A percentile compares a stretch with the other conserved stretches of the same genome.
These are phyloP conservation scores for Neoboletus subvelutipes DNA, from an alignment of 768 basidiomycete genomes.

Conservation along the genomic window DNA sequence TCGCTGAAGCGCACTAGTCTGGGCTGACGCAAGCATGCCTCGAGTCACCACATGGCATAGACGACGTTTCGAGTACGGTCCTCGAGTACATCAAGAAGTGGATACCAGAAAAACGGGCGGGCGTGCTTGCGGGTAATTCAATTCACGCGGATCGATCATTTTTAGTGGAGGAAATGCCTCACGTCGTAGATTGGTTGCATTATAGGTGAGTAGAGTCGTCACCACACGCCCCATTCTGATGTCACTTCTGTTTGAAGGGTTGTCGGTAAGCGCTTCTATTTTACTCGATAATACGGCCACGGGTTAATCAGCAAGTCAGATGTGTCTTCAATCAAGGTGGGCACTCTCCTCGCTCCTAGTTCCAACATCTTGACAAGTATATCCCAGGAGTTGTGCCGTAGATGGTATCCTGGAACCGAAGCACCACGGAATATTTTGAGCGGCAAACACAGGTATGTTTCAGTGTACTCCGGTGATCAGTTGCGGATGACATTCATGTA, in stretches of 20 bases:
- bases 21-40: slow-evolving; percentile 39
- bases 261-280: slow-evolving; percentile 53
- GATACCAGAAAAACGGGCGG: slow-evolving; percentile 65
- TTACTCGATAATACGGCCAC: neutral
- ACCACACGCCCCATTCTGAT: neutral
- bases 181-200: slow-evolving; percentile 74
- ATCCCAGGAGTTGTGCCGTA: slow-evolving; percentile 63
- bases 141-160: slow-evolving; percentile 81
- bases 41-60: slow-evolving; percentile 60
- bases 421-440: slow-evolving; percentile 31
- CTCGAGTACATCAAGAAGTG: slow-evolving; percentile 81
- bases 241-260: slow-evolving; percentile 42
- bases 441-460: slow-evolving; percentile 56
- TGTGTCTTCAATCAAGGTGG: slow-evolving; percentile 80
- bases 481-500: slow-evolving; percentile 27
- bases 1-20: neutral
- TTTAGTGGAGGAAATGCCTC: slow-evolving; percentile 76
- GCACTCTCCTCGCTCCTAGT: neutral
- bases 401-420: slow-evolving; percentile 54
- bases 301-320: slow-evolving; percentile 42
- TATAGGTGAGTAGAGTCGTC: slow-evolving; percentile 53
- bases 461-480: neutral
- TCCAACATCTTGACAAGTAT: neutral
- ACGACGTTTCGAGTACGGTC: slow-evolving; percentile 59
- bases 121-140: slow-evolving; percentile 82